These are phyloP conservation scores for Kwoniella botswanensis DNA, from an alignment of 768 basidiomycete species.

Conservation along the genomic window DNA sequence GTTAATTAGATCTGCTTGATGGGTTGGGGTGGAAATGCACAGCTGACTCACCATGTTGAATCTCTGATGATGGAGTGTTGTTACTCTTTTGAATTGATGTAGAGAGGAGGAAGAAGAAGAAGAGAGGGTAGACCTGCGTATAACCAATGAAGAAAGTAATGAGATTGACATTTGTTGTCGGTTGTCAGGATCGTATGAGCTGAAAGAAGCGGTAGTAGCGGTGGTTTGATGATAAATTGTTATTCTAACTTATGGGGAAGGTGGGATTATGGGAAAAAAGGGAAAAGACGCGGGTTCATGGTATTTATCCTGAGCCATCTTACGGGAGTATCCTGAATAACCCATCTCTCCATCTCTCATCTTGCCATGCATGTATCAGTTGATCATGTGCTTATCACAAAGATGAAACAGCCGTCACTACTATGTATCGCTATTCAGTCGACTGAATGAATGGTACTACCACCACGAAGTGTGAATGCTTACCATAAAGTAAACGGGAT, in stretches of 20 bases:
- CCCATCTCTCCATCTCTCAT: not conserved
- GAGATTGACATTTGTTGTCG: conserved; percentile 1
- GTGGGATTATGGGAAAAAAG: conserved; percentile 7
- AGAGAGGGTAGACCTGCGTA: not conserved
- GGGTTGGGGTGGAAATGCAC: not conserved
- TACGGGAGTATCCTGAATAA: not conserved
- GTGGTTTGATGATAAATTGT: not conserved
- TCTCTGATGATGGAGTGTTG: not conserved
- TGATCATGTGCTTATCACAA: conserved; percentile 7
- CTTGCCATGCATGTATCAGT: not conserved
- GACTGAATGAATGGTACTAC: not conserved
- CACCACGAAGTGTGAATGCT: not conserved
- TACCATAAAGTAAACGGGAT: not conserved
- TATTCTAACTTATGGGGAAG: not conserved
- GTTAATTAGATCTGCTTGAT: too few relatives aligned
- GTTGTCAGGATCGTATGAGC: conserved; percentile 3
- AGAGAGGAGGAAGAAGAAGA: not conserved
- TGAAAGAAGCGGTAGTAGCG: not conserved
- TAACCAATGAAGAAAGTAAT: not conserved
- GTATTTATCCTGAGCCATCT: conserved; percentile 7
- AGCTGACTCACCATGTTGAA: conserved; percentile 1
- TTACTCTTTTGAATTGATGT: not conserved
- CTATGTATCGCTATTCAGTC: not conserved
- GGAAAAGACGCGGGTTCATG: conserved; percentile 2
- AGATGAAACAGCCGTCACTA: not conserved